Percentiles rank a stretch among this genome's conserved stretches.
Evolutionary conservation across 2,329 filamentous ascomycete species (phyloP).

Genomic region (Penicillium crustosum): DNA sequence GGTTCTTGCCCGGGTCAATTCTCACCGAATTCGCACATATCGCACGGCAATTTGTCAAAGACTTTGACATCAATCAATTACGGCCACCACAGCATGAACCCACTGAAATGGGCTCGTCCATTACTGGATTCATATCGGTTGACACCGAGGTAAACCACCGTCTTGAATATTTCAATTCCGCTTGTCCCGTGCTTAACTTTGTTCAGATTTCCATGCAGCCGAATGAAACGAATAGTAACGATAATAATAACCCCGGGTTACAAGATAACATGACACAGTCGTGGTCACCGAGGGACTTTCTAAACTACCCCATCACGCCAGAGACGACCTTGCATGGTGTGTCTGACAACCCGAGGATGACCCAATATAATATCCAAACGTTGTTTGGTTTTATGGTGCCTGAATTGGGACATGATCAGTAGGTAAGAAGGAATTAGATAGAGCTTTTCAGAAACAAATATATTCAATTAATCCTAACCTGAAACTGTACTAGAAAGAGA

Average conservation of each 20-base stretch:
- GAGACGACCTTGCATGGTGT: neutral
- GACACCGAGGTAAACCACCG: neutral
- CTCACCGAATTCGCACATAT: slow-evolving; percentile 46
- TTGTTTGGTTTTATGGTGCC: neutral
- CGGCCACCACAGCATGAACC: neutral
- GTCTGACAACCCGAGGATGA: neutral
- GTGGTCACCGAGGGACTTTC: neutral
- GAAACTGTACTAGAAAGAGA: no score
- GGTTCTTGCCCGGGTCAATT: slow-evolving; percentile 39
- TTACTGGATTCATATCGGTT: neutral
- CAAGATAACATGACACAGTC: neutral
- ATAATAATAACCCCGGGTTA: neutral
- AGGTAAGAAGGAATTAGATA: neutral
- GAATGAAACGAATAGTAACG: neutral
- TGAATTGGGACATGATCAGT: neutral
- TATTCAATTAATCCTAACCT: no score
- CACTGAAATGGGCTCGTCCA: neutral
- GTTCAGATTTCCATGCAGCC: neutral
- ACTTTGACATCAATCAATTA: neutral
- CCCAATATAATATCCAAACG: neutral
- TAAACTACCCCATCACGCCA: neutral
- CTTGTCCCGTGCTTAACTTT: neutral
- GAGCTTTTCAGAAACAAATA: no score
- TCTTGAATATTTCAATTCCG: neutral
- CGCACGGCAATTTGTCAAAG: slow-evolving; percentile 41